Base-by-base conservation (phyloP, 2,329 filamentous ascomycete species). In the Rhynchosporium secalis region DNA sequence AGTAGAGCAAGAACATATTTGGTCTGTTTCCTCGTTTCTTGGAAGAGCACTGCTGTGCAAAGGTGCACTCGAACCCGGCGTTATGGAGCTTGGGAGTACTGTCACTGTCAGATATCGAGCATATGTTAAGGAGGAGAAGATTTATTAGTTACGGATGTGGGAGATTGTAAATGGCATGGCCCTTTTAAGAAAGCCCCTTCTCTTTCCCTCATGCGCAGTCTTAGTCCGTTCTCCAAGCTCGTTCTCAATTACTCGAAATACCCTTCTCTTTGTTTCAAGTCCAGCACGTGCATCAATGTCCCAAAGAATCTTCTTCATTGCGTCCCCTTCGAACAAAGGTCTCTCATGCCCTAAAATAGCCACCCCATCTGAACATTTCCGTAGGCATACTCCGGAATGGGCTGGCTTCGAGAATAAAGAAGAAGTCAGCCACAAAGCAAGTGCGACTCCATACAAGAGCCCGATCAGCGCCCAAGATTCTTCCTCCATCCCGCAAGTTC, bases 1-100 rank as follows among this genome's bases (percentile, higher is more conserved):
- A 86, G 80, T 88, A 86, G 79, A 81, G 79, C 60, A 88, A 86
- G 81, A 85, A 87, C 75, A 86, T 74, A 77, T 13, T 10, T 8
- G 26, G 58, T 13, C 26, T 36, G 40, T 20, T 54, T 40, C 29
- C 15, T 33, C 51, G 38, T 36, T 51, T 48, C 12, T 36, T 8
- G 45, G 51, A 40, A 29, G 28, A 31, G 20, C 26, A 9, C n/a
- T 26, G 36, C 26, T 60, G 56, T 62, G 61, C 56, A 58, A 52
- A 15, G 52, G 48, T 61, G 62, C 62, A 61, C 61, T 60, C 46
- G 12, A 58, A 61, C 40, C 58, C 38, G 54, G 58, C 56, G 56
- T 62, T 62, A 3, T 43, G 56, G 61, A 28, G 61, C 49, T 59
- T 59, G 43, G 56, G 45, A 15, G 56, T 58, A 49, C 56, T 33